Conservation (phyloP, 129 eudicot genomes). For the Lonicera japonica region DNA sequence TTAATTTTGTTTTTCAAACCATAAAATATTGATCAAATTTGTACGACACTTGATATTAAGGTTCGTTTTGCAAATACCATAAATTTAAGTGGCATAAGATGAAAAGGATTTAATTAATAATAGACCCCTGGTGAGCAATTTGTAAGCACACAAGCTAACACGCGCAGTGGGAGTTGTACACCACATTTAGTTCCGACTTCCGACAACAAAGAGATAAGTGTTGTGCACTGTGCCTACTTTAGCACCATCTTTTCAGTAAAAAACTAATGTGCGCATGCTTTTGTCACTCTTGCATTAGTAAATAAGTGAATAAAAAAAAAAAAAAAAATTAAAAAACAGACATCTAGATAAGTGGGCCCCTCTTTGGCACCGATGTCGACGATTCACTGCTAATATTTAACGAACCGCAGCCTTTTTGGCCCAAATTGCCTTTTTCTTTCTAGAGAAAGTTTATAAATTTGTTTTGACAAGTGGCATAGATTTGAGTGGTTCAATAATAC, state of each 20-base stretch:
- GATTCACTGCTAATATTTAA: conserved; percentile 13
- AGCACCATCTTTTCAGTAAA: conserved; percentile 12
- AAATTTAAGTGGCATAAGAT: no score
- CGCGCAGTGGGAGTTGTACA: not conserved
- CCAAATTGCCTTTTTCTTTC: not conserved
- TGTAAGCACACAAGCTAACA: not conserved
- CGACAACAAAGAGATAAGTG: conserved; percentile 4
- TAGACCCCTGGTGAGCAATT: no score
- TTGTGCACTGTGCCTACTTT: conserved; percentile 17
- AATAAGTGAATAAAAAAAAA: no score
- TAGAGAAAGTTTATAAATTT: not conserved
- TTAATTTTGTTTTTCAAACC: no score
- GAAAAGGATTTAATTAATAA: no score
- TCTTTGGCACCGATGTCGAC: conserved; percentile 10
- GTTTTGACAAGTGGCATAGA: no score
- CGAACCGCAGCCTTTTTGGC: conserved; percentile 16
- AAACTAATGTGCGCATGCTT: conserved; percentile 26
- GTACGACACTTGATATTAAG: no score
- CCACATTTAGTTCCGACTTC: conserved; percentile 6
- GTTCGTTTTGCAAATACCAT: no score
- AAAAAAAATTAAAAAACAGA: not conserved
- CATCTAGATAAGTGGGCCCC: conserved; percentile 3
- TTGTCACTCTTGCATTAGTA: conserved; percentile 13
- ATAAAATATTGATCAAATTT: no score
- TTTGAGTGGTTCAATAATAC: no score